phyloP scores from a whole-genome alignment of 2,329 filamentous ascomycete genomes.

The Metarhizium album region DNA sequence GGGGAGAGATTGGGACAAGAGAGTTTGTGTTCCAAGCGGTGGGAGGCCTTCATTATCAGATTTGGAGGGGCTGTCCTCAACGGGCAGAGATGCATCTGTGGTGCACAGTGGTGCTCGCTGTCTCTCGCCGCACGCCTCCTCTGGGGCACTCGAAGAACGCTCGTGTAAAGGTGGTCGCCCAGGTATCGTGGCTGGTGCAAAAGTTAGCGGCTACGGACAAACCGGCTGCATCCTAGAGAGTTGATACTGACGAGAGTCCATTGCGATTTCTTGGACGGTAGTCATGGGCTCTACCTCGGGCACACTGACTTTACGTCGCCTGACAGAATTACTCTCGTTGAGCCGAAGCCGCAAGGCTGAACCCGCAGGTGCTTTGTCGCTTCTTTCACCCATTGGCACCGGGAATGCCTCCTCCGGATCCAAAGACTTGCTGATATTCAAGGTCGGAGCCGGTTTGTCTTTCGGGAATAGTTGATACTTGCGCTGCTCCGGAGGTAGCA shows the following conservation, averaged over 20 bases:
- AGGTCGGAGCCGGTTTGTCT: constrained; percentile 33
- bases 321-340: constrained; percentile 45
- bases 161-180: constrained; percentile 54
- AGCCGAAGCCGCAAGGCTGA: constrained; percentile 36
- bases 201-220: constrained; percentile 9
- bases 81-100: background rate
- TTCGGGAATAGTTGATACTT: constrained; percentile 54
- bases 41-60: constrained; percentile 16
- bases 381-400: constrained; percentile 31
- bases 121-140: constrained; percentile 4
- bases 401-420: constrained; percentile 40
- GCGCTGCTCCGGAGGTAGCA: constrained; percentile 43
- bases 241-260: constrained; percentile 56
- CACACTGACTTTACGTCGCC: constrained; percentile 53
- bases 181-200: constrained; percentile 49
- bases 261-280: constrained; percentile 54
- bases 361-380: constrained; percentile 27
- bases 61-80: constrained; percentile 14
- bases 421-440: constrained; percentile 31
- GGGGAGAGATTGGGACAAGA: constrained; percentile 35
- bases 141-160: constrained; percentile 51
- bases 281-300: constrained; percentile 58
- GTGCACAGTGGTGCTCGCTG: constrained; percentile 7
- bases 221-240: background rate
- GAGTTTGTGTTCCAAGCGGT: constrained; percentile 17